These are phyloP conservation scores for Metschnikowia baotianmanensis DNA, from an alignment of 805 yeast genomes.

Conservation along the genomic window DNA sequence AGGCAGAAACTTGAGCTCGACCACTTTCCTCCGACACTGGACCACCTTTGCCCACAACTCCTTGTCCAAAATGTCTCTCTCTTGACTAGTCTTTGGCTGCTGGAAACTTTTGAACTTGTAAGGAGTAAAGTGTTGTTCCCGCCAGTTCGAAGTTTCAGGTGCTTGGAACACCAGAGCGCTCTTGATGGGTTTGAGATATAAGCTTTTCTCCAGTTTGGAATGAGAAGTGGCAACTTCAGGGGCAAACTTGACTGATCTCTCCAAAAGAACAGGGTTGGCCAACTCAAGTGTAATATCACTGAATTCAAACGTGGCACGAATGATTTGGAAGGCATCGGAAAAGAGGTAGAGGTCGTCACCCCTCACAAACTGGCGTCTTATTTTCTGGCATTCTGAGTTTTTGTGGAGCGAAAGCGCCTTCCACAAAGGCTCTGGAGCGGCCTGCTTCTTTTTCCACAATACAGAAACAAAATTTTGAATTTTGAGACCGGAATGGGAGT, in stretches of 20 bases:
- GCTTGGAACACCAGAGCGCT: not conserved
- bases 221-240: no score
- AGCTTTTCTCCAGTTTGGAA: no score
- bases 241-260: not conserved
- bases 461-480: not conserved
- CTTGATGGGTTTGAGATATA: not conserved
- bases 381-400: not conserved
- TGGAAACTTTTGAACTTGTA: not conserved
- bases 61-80: not conserved
- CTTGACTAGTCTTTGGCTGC: not conserved
- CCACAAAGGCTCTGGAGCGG: not conserved
- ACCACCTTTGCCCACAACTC: not conserved
- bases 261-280: not conserved
- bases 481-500: no score
- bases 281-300: not conserved
- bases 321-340: not conserved
- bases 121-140: not conserved
- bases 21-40: not conserved
- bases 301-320: not conserved
- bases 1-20: not conserved
- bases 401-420: not conserved
- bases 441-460: not conserved
- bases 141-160: not conserved
- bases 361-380: not conserved
- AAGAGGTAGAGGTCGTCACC: conserved; percentile 1